Base-by-base conservation (phyloP, 495 filamentous ascomycete genomes). In the Chlorociboria aeruginascens region DNA sequence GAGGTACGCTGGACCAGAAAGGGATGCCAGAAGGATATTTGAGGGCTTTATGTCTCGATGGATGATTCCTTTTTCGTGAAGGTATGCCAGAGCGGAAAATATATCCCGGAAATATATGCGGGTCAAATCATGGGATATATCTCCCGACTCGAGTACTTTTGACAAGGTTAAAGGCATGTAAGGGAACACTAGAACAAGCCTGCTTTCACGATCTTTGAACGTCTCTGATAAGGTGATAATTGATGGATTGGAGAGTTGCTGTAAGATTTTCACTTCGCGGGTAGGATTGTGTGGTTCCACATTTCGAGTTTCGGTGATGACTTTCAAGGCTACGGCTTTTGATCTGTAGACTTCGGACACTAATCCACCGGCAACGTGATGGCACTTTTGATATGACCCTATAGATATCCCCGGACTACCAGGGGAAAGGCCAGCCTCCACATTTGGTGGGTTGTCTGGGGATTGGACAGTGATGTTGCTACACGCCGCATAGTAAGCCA, bases 41-140 rank as follows among this genome's bases (percentile, higher is more conserved):
- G 86, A 83, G 7, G 92, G 89, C 60, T 98, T 98, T 59, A 98
- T 71, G 58, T 98, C 92, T 29, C 92, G 80, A 63, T 98, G 92
- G 53, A 97, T 82, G 43, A 98, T 86, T 7, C 75, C 79, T 11
- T 76, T 63, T 8, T 61, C 50, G 64, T 98, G 93, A 25, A 93
- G 61, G 57, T 85, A 75, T 4, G 63, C 62, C 8, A 98, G 74
- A 7, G 79, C 93, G 12, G 63, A 62, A 64, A 96, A 88, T 49
- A 94, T 55, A 55, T 85, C 78, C 8, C 57, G 62, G 51, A 93
- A 74, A 53, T 73, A 66, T 8, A 62, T 63, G 35, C 60, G 68
- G 13, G 67, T 68, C 40, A 74, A 55, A 10, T 52, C 38, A 7
- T 41, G 61, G 12, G 76, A 64, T 6, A 83, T 54, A 36, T 64